These are phyloP conservation scores for Limtongia smithiae DNA, from an alignment of 805 yeast species.

Conservation along the genomic window DNA sequence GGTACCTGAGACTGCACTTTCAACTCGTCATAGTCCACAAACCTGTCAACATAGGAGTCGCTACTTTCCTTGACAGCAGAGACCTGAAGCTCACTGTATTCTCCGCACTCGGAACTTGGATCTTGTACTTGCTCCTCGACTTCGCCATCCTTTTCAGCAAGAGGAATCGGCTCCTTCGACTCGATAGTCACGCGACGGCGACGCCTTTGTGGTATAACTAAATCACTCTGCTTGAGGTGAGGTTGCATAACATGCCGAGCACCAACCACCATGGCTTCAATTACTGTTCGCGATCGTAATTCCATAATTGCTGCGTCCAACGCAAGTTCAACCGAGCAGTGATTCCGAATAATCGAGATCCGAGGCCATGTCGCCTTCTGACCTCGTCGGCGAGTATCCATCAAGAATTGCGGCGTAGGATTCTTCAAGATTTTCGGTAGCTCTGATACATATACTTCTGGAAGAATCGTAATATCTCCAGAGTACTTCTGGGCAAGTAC, in stretches of 20 bases:
- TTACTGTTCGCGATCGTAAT: slow-evolving; percentile 20
- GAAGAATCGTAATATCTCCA: slow-evolving; percentile 91
- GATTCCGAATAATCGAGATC: slow-evolving; percentile 77
- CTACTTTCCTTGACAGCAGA: no score
- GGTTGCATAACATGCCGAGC: slow-evolving; percentile 3
- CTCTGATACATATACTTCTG: slow-evolving; percentile 60
- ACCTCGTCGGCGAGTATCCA: slow-evolving; percentile 71
- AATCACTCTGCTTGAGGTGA: slow-evolving; percentile 1
- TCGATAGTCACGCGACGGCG: background rate
- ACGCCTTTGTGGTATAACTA: background rate
- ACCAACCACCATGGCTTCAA: slow-evolving; percentile 15
- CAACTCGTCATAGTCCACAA: no score
- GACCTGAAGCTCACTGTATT: no score
- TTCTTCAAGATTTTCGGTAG: slow-evolving; percentile 64
- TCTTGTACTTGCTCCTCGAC: background rate
- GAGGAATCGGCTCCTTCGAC: background rate
- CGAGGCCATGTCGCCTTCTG: slow-evolving; percentile 95
- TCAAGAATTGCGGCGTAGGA: slow-evolving; percentile 74
- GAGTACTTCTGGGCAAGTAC: slow-evolving; percentile 81
- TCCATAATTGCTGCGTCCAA: slow-evolving; percentile 67
- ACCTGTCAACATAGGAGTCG: no score
- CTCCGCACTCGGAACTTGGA: no score
- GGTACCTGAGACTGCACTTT: no score
- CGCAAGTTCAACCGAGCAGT: slow-evolving; percentile 84
- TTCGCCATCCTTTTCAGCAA: background rate